These are phyloP conservation scores for Scleromitrula shiraiana DNA, from an alignment of 2,329 filamentous ascomycete genomes.

Conservation along the genomic window DNA sequence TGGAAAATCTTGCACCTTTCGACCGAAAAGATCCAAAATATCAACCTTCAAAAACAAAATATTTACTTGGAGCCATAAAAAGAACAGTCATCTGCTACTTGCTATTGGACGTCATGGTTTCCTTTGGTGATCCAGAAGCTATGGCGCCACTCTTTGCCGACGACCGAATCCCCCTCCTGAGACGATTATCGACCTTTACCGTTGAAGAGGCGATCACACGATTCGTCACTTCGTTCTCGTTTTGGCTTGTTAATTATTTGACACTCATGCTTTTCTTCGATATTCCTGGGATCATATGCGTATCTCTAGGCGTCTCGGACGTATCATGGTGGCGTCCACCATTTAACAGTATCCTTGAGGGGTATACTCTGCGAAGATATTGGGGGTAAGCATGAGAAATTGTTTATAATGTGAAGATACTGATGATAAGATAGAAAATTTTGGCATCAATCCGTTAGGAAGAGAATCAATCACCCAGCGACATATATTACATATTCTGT, in stretches of 20 bases:
- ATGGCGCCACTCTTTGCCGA: not conserved
- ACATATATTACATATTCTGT: not conserved
- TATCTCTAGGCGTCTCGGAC: not conserved
- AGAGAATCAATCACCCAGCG: not conserved
- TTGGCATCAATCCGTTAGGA: not conserved
- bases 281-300: not conserved
- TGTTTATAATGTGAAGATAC: not conserved
- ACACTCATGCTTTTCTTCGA: not conserved
- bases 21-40: not conserved
- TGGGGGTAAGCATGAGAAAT: not conserved
- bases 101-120: not conserved
- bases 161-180: not conserved
- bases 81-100: not conserved
- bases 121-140: not conserved
- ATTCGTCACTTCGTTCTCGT: not conserved
- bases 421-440: not conserved
- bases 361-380: not conserved
- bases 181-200: not conserved
- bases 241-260: not conserved
- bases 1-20: not conserved
- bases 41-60: not conserved
- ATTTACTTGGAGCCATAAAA: not conserved
- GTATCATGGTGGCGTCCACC: not conserved
- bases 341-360: not conserved
- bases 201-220: not conserved